These are phyloP conservation scores for Arachis stenosperma DNA, from an alignment of 306 rosid genomes.

Conservation along the genomic window DNA sequence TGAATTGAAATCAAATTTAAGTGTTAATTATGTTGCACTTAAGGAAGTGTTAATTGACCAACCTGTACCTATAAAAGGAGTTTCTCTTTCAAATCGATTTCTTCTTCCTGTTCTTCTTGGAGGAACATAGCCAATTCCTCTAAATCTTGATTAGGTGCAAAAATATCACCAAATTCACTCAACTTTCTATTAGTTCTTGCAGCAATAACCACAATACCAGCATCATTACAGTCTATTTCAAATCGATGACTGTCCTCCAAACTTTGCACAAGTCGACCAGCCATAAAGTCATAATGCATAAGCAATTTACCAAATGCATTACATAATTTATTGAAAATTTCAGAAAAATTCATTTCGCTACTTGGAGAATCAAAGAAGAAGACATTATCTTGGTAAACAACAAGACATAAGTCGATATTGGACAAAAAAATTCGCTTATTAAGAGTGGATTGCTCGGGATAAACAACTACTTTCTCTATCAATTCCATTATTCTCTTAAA, in stretches of 20 bases:
- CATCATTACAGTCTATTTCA: slow-evolving; percentile 60
- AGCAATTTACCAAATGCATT: slow-evolving; percentile 42
- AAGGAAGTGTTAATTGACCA: slow-evolving; percentile 1
- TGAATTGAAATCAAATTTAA: slow-evolving; percentile 18
- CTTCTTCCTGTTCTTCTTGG: slow-evolving; percentile 38
- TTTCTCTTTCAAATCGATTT: slow-evolving; percentile 39
- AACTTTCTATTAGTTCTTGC: slow-evolving; percentile 47
- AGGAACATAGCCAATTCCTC: slow-evolving; percentile 49
- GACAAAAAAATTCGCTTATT: slow-evolving; percentile 50
- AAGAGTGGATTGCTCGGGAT: slow-evolving; percentile 42
- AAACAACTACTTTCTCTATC: slow-evolving; percentile 51
- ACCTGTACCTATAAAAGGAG: slow-evolving; percentile 57
- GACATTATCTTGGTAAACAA: slow-evolving; percentile 57
- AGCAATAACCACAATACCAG: slow-evolving; percentile 51
- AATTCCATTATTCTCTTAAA: slow-evolving; percentile 45
- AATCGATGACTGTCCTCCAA: slow-evolving; percentile 40
- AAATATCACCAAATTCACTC: slow-evolving; percentile 47
- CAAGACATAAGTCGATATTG: slow-evolving; percentile 60
- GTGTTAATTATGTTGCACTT: neutral
- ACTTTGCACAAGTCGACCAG: slow-evolving; percentile 49
- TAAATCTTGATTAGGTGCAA: slow-evolving; percentile 47
- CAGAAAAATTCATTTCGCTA: slow-evolving; percentile 39
- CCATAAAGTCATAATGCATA: slow-evolving; percentile 56
- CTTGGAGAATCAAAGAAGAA: slow-evolving; percentile 60
- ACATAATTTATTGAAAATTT: slow-evolving; percentile 44